Evolutionary conservation across 441 rosid genomes (phyloP), one percentile per base, ranked within the genome.

Genomic region (Gossypium lobatum): DNA sequence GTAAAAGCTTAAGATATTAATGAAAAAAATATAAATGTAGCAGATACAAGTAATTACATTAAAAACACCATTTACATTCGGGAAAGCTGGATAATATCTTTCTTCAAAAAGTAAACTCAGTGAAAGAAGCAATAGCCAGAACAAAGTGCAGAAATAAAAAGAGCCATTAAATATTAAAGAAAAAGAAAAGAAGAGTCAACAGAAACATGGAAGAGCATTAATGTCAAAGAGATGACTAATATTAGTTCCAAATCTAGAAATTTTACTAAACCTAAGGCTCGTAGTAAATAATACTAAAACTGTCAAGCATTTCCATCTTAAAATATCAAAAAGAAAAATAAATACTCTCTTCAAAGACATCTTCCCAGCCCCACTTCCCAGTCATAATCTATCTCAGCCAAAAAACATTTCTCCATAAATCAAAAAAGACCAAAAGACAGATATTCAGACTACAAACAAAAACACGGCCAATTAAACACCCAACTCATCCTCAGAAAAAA

Each of bases 311-410:
- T 48, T 25, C 58, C 39, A 67, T 67, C 58, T 67, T 48, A 16
- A 67, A n/a, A 23, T 20, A 67, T 67, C 57, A 67, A 48, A 65
- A 48, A 26, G 58, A 66, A 66, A 34, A 66, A 66, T 7, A 48
- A 39, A 67, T 48, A 67, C 37, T 46, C 70, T 45, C 57, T 46
- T 66, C 71, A 46, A 66, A 46, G 20, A 48, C 58, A 23, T 11
- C 14, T 67, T 46, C 58, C 21, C 48, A 64, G 2, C 31, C 54
- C 53, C 70, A 63, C n/a, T 64, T 65, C 55, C 70, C 28, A 45
- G 13, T 45, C 18, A 65, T 17, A 21, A 7, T 16, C 59, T 25
- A 18, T 16, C 25, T 50, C 58, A 21, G 46, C n/a, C 23, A 68
- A 26, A 34, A 68, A 25, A 0, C n/a, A 46, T 45, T 10, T 46